A percentile compares a stretch with the other conserved stretches of the same genome.
These are phyloP conservation scores for Boechera divaricarpa DNA, from an alignment of 345 rosid species.

Conservation along the genomic window DNA sequence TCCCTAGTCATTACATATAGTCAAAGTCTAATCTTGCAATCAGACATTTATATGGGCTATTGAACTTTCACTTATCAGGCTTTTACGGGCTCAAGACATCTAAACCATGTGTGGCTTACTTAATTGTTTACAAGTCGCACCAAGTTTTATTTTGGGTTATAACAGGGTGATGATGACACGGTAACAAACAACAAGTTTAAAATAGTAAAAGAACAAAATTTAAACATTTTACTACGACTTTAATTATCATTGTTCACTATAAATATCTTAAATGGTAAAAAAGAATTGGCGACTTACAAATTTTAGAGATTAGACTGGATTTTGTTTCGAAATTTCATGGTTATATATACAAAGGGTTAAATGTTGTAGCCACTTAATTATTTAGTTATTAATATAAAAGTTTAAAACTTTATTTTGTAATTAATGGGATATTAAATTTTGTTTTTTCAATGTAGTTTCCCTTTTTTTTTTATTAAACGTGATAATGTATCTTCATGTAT, in stretches of 20 bases:
- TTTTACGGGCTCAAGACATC: slow-evolving; percentile 8
- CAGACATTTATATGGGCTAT: neutral
- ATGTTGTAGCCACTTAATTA: too few species aligned
- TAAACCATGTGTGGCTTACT: neutral
- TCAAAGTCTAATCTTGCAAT: neutral
- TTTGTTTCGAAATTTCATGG: too few species aligned
- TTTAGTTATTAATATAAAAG: too few species aligned
- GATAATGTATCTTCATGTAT: neutral
- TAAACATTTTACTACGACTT: too few species aligned
- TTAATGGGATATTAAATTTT: neutral
- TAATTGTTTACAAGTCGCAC: neutral
- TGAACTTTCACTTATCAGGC: slow-evolving; percentile 9
- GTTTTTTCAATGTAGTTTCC: neutral
- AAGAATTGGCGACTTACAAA: too few species aligned
- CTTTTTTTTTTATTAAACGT: neutral
- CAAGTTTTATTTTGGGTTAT: neutral
- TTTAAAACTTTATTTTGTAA: neutral
- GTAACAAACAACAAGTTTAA: too few species aligned
- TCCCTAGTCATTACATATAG: neutral
- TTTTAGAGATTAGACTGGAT: too few species aligned
- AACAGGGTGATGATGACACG: too few species aligned
- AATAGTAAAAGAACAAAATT: too few species aligned
- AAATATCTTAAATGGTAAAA: too few species aligned
- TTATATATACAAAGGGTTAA: too few species aligned
- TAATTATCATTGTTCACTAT: too few species aligned